Conservation (phyloP, 2,329 filamentous ascomycete genomes). For the Cadophora sp. region DNA sequence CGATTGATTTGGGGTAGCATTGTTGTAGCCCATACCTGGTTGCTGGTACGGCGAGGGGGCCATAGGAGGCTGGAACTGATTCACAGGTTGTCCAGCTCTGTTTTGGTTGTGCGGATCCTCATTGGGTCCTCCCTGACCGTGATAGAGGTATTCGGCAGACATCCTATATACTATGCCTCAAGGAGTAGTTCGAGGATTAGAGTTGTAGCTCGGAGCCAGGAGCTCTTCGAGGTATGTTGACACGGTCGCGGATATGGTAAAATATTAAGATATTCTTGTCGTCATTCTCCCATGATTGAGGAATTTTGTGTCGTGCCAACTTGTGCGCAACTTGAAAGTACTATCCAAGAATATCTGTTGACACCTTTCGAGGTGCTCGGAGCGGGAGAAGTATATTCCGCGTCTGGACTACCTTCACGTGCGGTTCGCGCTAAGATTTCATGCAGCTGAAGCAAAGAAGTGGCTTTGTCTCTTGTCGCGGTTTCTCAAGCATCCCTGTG, state of each 20-base stretch:
- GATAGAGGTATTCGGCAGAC: constrained; percentile 63
- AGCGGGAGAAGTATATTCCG: constrained; percentile 1
- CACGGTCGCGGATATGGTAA: constrained; percentile 13
- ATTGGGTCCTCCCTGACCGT: constrained; percentile 61
- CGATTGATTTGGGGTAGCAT: constrained; percentile 26
- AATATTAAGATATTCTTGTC: constrained; percentile 12
- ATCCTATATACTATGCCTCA: constrained; percentile 46
- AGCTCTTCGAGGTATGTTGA: background rate
- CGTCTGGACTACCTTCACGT: constrained; percentile 7
- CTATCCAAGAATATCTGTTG: background rate
- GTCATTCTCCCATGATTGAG: background rate
- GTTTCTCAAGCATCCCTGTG: background rate
- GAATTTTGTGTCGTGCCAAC: background rate
- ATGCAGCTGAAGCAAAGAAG: constrained; percentile 2
- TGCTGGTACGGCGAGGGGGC: constrained; percentile 58
- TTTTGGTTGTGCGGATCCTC: constrained; percentile 62
- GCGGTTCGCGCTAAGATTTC: constrained; percentile 27
- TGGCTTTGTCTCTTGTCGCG: constrained; percentile 13
- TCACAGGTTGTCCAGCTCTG: constrained; percentile 55
- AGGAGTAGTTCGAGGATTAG: background rate
- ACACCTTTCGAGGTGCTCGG: constrained; percentile 12
- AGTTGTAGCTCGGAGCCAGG: background rate
- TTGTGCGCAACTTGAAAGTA: background rate
- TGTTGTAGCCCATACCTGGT: constrained; percentile 32
- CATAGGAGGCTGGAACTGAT: constrained; percentile 63